A percentile compares a stretch with the other conserved stretches of the same genome.
Evolutionary conservation across 371 early-diverging fungal genomes (phyloP).

Genomic region (Mucor lusitanicus): DNA sequence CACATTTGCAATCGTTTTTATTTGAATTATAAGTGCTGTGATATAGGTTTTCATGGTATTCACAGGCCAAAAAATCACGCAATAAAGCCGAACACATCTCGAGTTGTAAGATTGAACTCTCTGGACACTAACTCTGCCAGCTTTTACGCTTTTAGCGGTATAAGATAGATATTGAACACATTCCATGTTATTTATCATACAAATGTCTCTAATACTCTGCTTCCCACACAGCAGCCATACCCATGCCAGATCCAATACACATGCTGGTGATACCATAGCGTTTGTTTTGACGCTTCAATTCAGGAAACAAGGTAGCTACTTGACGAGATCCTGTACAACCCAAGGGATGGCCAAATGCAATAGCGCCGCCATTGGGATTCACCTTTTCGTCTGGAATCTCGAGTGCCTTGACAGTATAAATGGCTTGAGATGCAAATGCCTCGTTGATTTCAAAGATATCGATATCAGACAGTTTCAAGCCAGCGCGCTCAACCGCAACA

Average conservation of each 20-base stretch:
- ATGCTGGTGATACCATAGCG: slow-evolving; percentile 88
- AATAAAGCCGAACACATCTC: too few species aligned
- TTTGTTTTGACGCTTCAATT: slow-evolving; percentile 87
- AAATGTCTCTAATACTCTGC: too few species aligned
- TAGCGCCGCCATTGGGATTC: slow-evolving; percentile 98
- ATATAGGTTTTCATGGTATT: too few species aligned
- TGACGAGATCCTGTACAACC: slow-evolving; percentile 97
- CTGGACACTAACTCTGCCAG: too few species aligned
- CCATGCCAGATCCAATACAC: slow-evolving; percentile 98
- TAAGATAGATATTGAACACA: too few species aligned
- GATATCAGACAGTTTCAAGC: slow-evolving; percentile 80
- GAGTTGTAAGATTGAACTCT: too few species aligned
- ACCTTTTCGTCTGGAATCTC: slow-evolving; percentile 86
- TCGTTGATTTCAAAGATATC: slow-evolving; percentile 91
- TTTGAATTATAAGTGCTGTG: too few species aligned
- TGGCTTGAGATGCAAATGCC: slow-evolving; percentile 98
- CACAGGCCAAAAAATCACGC: too few species aligned
- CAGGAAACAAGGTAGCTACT: slow-evolving; percentile 92
- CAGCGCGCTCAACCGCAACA: slow-evolving; percentile 82
- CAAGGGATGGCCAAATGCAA: slow-evolving; percentile 63
- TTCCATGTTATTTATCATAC: too few species aligned
- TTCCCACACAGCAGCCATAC: slow-evolving; percentile 93
- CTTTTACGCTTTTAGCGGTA: too few species aligned
- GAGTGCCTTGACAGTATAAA: slow-evolving; percentile 89
- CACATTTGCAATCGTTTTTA: too few species aligned